These are phyloP conservation scores for Picea sitchensis DNA, from an alignment of 75 land plant genomes.

Conservation along the genomic window DNA sequence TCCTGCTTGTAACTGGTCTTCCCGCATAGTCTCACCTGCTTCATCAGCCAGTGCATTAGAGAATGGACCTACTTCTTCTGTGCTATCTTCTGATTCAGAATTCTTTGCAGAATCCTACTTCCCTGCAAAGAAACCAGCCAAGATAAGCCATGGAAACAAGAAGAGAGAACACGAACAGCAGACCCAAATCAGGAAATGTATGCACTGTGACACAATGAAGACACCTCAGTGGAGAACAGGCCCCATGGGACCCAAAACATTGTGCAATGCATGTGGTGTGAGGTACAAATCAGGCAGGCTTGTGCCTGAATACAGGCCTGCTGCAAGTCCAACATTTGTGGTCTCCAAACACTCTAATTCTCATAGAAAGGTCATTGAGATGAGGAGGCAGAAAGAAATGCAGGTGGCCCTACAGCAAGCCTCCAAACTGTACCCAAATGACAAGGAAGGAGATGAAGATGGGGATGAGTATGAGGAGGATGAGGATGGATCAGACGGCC, in stretches of 20 bases:
- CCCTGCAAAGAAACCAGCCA: conserved; percentile 6
- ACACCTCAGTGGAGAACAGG: conserved; percentile 99
- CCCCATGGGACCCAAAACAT: conserved; percentile 95
- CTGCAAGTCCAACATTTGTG: conserved; percentile 91
- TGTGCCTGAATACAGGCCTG: conserved; percentile 96
- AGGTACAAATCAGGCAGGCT: conserved; percentile 93
- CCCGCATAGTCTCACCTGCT: conserved; percentile 47
- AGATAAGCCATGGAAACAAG: conserved; percentile 5
- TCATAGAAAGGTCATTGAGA: conserved; percentile 89
- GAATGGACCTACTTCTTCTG: conserved; percentile 1
- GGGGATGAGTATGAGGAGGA: neutral
- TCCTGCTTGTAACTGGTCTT: conserved; percentile 54
- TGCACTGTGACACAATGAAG: conserved; percentile 83
- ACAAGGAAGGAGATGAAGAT: neutral
- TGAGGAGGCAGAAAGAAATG: conserved; percentile 80
- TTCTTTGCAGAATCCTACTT: conserved; percentile 8
- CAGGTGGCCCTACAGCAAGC: conserved; percentile 13
- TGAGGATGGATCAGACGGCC: neutral
- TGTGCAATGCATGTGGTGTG: conserved; percentile 98
- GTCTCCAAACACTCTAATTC: conserved; percentile 89
- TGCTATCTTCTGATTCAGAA: conserved; percentile 5
- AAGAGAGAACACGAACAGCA: conserved; percentile 11
- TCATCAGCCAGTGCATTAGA: conserved; percentile 11
- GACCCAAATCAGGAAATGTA: conserved; percentile 59
- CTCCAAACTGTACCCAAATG: neutral